Percentiles rank a stretch among this genome's conserved stretches.
These are phyloP conservation scores for Colletotrichum tabaci DNA, from an alignment of 2,329 filamentous ascomycete genomes.

Conservation along the genomic window DNA sequence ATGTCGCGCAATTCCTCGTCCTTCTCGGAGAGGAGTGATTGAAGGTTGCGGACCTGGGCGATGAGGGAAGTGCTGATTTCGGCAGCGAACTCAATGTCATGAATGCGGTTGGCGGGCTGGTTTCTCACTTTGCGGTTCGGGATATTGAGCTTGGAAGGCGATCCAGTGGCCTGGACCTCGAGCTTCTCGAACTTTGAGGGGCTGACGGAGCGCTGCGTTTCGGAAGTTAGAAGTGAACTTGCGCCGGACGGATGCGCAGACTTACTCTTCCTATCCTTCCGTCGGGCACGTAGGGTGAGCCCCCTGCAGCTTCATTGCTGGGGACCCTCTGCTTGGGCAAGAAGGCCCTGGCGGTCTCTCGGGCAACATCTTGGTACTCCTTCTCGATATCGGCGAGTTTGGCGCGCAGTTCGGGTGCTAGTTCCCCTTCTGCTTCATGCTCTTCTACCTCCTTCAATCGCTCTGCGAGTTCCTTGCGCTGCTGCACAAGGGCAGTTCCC, in stretches of 20 bases:
- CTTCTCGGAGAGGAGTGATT: constrained; percentile 86
- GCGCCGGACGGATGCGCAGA: constrained; percentile 32
- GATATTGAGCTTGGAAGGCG: constrained; percentile 89
- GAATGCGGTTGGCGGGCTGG: constrained; percentile 87
- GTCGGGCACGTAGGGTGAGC: constrained; percentile 69
- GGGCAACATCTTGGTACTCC: constrained; percentile 94
- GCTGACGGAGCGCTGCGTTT: constrained; percentile 75
- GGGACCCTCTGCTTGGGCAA: constrained; percentile 86
- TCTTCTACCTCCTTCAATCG: constrained; percentile 88
- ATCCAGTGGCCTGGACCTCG: constrained; percentile 85
- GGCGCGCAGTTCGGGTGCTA: constrained; percentile 85
- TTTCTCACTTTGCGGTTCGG: constrained; percentile 92
- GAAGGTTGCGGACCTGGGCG: constrained; percentile 92
- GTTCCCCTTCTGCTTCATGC: constrained; percentile 80
- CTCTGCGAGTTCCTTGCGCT: constrained; percentile 86
- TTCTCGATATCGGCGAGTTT: constrained; percentile 90
- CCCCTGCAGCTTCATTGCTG: constrained; percentile 73
- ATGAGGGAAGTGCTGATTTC: constrained; percentile 97
- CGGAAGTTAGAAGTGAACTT: constrained; percentile 25
- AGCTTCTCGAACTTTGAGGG: constrained; percentile 88
- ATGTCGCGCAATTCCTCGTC: constrained; percentile 87
- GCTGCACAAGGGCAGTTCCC: constrained; percentile 88
- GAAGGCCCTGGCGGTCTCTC: constrained; percentile 90
- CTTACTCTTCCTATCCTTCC: constrained; percentile 68
- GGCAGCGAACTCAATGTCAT: constrained; percentile 98